Conservation (phyloP, 306 rosid genomes). For the Vigna unguiculata region DNA sequence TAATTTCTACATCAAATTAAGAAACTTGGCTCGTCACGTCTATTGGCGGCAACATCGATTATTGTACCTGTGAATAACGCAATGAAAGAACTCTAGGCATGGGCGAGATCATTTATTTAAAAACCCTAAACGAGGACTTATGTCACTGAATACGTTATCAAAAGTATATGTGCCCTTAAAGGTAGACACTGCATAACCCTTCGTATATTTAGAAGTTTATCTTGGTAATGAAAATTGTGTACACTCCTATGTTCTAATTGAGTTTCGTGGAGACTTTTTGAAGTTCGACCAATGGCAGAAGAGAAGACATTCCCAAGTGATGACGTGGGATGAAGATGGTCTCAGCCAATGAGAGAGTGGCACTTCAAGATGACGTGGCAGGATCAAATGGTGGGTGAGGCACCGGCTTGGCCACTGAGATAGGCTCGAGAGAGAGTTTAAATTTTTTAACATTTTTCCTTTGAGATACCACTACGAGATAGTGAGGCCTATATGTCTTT, state of each 20-base stretch:
- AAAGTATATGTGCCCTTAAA: conserved; percentile 47
- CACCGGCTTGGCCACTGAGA: background rate
- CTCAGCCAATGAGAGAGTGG: conserved; percentile 37
- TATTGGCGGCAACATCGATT: conserved; percentile 38
- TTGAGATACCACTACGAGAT: background rate
- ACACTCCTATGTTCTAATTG: background rate
- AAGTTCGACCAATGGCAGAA: background rate
- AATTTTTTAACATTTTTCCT: conserved; percentile 5
- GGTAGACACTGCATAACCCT: conserved; percentile 41
- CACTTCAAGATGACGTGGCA: conserved; percentile 34
- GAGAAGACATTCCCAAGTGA: conserved; percentile 32
- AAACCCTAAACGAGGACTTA: conserved; percentile 18
- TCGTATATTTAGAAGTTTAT: conserved; percentile 20
- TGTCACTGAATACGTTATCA: conserved; percentile 24
- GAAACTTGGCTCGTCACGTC: conserved; percentile 40
- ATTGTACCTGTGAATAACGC: conserved; percentile 13
- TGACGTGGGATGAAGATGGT: conserved; percentile 28
- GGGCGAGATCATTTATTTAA: conserved; percentile 22
- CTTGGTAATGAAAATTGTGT: conserved; percentile 1
- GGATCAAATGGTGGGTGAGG: too few species aligned
- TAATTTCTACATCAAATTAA: conserved; percentile 35
- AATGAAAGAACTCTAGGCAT: conserved; percentile 43
- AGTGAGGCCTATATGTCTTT: conserved; percentile 32
- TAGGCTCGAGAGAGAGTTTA: background rate
- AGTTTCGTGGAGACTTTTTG: background rate